Conservation (phyloP, 768 basidiomycete genomes). For the Termitomyces sp. region DNA sequence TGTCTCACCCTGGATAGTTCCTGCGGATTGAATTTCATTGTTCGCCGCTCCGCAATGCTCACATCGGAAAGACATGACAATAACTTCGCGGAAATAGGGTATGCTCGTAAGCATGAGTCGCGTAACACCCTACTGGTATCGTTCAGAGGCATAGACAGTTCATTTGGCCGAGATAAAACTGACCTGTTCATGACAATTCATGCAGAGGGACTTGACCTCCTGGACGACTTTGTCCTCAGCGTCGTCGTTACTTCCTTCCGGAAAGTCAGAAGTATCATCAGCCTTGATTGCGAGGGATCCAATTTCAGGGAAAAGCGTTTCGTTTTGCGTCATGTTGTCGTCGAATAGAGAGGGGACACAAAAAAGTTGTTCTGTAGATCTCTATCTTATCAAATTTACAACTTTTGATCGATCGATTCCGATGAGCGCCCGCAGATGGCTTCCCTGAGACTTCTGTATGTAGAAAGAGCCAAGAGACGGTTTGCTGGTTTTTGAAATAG, state of each 20-base stretch:
- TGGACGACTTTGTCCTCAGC: constrained; percentile 67
- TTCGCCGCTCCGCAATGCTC: constrained; percentile 87
- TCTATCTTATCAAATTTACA: constrained; percentile 1
- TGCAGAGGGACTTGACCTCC: constrained; percentile 88
- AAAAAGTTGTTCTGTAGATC: constrained; percentile 5
- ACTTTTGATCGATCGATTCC: background rate
- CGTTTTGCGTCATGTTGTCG: constrained; percentile 3
- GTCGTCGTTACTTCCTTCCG: constrained; percentile 12
- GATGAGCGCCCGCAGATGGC: background rate
- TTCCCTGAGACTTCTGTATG: no score
- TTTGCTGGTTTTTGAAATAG: no score
- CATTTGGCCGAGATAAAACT: constrained; percentile 15
- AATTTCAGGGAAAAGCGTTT: constrained; percentile 9
- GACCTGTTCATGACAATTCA: constrained; percentile 90
- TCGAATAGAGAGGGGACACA: background rate
- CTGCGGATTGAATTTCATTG: constrained; percentile 93
- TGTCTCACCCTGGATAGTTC: constrained; percentile 69
- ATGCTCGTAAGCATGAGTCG: constrained; percentile 88
- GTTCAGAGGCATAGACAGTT: constrained; percentile 13
- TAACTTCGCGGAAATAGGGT: constrained; percentile 91
- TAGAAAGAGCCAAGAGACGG: no score
- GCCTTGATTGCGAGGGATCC: constrained; percentile 12
- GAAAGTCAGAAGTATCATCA: background rate
- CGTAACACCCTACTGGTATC: constrained; percentile 67
- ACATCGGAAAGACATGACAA: constrained; percentile 95